Evolutionary conservation across 2,329 filamentous ascomycete species (phyloP).

Genomic region (Cladorrhinum sp.): DNA sequence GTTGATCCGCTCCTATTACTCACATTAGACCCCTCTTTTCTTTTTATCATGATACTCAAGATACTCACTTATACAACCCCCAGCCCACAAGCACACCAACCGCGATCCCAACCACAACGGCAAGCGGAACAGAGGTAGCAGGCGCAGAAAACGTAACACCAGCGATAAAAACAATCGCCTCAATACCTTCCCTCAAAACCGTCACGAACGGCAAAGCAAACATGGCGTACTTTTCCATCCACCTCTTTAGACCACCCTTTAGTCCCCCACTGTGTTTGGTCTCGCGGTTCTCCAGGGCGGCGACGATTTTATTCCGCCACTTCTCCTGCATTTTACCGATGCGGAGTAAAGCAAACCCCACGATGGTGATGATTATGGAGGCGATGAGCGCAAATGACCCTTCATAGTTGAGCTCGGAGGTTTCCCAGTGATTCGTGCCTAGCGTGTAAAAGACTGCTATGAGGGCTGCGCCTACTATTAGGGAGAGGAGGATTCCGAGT

Average conservation of each 20-base stretch:
- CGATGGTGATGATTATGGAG: slow-evolving; percentile 73
- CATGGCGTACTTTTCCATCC: slow-evolving; percentile 77
- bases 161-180: slow-evolving; percentile 82
- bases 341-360: slow-evolving; percentile 76
- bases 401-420: slow-evolving; percentile 75
- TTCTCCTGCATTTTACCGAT: slow-evolving; percentile 82
- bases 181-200: slow-evolving; percentile 80
- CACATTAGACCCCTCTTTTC: background rate
- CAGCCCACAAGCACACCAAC: slow-evolving; percentile 68
- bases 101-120: slow-evolving; percentile 68
- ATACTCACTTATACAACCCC: slow-evolving; percentile 70
- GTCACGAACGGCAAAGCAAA: slow-evolving; percentile 84
- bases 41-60: slow-evolving; percentile 4
- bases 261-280: slow-evolving; percentile 38
- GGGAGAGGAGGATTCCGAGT: slow-evolving; percentile 57
- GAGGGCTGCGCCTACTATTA: slow-evolving; percentile 60
- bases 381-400: slow-evolving; percentile 75
- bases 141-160: slow-evolving; percentile 77
- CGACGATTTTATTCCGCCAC: slow-evolving; percentile 79
- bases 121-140: slow-evolving; percentile 72
- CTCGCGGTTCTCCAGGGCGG: slow-evolving; percentile 57
- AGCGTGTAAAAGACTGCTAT: slow-evolving; percentile 69
- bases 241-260: slow-evolving; percentile 53
- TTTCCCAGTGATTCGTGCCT: slow-evolving; percentile 63
- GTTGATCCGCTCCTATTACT: slow-evolving; percentile 40